Conservation (phyloP, 768 basidiomycete genomes). For the Steccherinum ochraceum region DNA sequence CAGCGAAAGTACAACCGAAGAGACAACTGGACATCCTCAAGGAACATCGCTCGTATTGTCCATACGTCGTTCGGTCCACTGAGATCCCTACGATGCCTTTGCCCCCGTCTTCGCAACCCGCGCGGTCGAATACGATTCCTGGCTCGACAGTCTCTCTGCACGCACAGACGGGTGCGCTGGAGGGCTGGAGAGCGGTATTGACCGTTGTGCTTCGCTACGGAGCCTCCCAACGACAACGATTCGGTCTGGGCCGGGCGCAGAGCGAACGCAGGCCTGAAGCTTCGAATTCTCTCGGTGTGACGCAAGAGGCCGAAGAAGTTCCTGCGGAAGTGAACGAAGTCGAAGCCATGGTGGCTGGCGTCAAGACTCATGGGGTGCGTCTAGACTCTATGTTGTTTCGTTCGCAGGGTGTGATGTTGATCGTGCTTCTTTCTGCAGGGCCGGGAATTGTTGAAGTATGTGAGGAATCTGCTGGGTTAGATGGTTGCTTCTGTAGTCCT, state of each 20-base stretch:
- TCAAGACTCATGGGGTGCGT: constrained; percentile 71
- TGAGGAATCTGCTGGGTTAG: constrained; percentile 60
- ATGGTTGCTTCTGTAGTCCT: neutral
- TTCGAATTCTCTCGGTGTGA: neutral
- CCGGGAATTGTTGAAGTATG: constrained; percentile 65
- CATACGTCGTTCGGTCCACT: constrained; percentile 73
- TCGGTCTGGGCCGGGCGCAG: constrained; percentile 20
- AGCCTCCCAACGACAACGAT: constrained; percentile 48
- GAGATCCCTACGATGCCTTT: constrained; percentile 49
- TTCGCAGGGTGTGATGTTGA: constrained; percentile 4
- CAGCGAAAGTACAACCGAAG: constrained; percentile 18
- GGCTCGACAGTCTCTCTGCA: constrained; percentile 26
- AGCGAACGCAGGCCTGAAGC: constrained; percentile 20
- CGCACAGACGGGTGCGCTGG: constrained; percentile 32
- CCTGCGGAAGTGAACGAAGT: constrained; percentile 39
- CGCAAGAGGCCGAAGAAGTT: constrained; percentile 15
- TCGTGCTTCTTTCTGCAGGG: constrained; percentile 36
- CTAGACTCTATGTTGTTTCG: neutral
- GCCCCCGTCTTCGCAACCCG: constrained; percentile 8
- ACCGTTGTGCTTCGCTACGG: constrained; percentile 62
- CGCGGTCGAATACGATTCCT: constrained; percentile 8
- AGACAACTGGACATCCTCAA: constrained; percentile 69
- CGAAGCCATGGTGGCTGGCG: constrained; percentile 70
- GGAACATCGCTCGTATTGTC: constrained; percentile 82
- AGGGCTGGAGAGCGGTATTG: constrained; percentile 81